Evolutionary conservation across 1,284 basidiomycete genomes (phyloP), one percentile per base, ranked within the genome.

Genomic region (Bjerkandera adusta): DNA sequence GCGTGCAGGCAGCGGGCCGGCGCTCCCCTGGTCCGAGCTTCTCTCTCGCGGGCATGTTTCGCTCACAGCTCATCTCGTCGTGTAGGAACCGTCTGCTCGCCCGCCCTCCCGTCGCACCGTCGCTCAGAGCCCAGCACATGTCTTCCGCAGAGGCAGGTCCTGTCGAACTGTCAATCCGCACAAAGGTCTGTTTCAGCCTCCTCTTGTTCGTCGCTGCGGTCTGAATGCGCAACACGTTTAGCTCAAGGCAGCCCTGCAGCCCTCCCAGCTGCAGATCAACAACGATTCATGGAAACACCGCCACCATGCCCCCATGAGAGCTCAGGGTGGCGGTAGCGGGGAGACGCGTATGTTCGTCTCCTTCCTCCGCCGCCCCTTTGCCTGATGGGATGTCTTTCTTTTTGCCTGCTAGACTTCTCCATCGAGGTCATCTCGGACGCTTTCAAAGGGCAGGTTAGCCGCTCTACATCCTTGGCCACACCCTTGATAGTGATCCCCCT

Each of bases 231-330:
- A 39, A 34, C 27, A 16, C 11, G 33, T 32, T 39, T 27, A 88
- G 87, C 68, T 89, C 53, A 76, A 70, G 40, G 62, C 66, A 34
- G 64, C 77, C 37, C 71, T 89, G 47, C 68, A 70, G 55, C 86
- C 86, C 29, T 67, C 72, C 43, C 68, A 71, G 55, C 69, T 89
- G 56, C 68, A 61, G 44, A 81, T 89, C 60, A 72, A 72, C 36
- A 90, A 90, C 65, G 83, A 89, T 60, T 88, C 86, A 37, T 81
- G 78, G 75, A 73, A 85, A 67, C 87, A 90, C 66, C 75, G 81
- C 57, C 82, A 89, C 68, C 87, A 90, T 66, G 73, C 75, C 43
- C 69, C 87, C 40, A 90, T 90, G 88, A 73, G 76, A 59, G 78
- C 74, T 43, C 70, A 77, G 64, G 77, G 73, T 45, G 81, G 75